phyloP scores from a whole-genome alignment of 805 yeast genomes.

The Ogataea methanolica region DNA sequence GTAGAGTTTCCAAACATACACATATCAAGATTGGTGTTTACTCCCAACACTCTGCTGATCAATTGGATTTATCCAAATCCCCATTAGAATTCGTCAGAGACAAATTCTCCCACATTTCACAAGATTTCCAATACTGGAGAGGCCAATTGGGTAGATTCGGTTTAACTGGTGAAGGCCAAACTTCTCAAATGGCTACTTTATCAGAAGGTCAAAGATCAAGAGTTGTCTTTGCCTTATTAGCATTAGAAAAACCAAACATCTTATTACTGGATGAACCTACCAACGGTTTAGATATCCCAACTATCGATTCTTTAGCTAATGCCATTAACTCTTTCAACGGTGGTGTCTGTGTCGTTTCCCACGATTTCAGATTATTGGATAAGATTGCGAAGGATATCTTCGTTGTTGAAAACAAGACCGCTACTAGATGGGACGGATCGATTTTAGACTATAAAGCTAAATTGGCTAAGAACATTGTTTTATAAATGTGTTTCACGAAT shows the following conservation, averaged over 20 bases:
- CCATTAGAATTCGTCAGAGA: conserved; percentile 97
- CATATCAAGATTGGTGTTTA: conserved; percentile 98
- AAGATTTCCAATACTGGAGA: conserved; percentile 99
- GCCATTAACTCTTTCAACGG: conserved; percentile 94
- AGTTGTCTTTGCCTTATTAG: conserved; percentile 94
- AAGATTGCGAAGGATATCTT: conserved; percentile 96
- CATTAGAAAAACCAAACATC: conserved; percentile 93
- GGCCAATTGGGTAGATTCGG: conserved; percentile 97
- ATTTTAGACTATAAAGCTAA: conserved; percentile 90
- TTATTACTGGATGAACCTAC: conserved; percentile 98
- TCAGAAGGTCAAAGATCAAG: conserved; percentile 99
- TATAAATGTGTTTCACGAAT: conserved; percentile 32
- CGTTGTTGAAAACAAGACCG: conserved; percentile 93
- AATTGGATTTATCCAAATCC: conserved; percentile 90
- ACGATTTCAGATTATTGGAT: conserved; percentile 96
- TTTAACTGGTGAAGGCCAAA: conserved; percentile 97
- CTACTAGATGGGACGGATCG: conserved; percentile 93
- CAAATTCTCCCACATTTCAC: conserved; percentile 83
- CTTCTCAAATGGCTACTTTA: conserved; percentile 96
- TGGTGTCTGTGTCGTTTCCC: conserved; percentile 98
- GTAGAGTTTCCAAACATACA: conserved; percentile 95
- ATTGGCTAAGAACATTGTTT: conserved; percentile 86
- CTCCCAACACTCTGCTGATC: conserved; percentile 98
- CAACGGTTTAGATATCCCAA: conserved; percentile 97
- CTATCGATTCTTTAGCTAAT: conserved; percentile 95